These are phyloP conservation scores for Zygotorulaspora florentina DNA, from an alignment of 805 yeast genomes.

Conservation along the genomic window DNA sequence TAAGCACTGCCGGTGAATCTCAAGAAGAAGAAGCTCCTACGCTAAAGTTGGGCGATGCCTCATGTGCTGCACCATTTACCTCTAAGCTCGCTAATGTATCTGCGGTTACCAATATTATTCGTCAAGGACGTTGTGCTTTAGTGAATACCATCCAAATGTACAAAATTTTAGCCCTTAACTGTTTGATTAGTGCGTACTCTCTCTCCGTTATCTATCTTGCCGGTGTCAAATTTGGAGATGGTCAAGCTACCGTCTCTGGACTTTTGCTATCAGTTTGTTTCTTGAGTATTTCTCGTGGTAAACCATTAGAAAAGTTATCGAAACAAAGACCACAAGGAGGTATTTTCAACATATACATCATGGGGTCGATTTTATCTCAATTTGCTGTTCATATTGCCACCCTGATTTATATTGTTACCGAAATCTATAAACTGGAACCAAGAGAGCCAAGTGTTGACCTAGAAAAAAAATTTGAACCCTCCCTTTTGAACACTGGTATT, in stretches of 20 bases:
- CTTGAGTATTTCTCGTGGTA: conserved; percentile 90
- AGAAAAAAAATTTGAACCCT: conserved; percentile 83
- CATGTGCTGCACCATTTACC: conserved; percentile 98
- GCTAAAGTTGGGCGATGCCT: conserved; percentile 94
- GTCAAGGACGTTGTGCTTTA: conserved; percentile 97
- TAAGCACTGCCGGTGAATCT: conserved; percentile 27
- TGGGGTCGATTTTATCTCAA: conserved; percentile 97
- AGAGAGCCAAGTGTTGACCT: conserved; percentile 85
- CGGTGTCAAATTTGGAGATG: conserved; percentile 97
- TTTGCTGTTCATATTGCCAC: conserved; percentile 88
- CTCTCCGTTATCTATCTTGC: conserved; percentile 90
- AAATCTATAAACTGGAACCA: conserved; percentile 86
- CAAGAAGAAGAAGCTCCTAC: conserved; percentile 82
- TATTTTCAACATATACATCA: conserved; percentile 88
- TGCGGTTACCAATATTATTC: conserved; percentile 86
- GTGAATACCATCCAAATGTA: conserved; percentile 98
- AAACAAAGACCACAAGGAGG: conserved; percentile 97
- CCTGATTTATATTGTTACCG: conserved; percentile 74
- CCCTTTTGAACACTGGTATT: conserved; percentile 92
- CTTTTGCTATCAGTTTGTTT: conserved; percentile 88
- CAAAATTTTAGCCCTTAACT: conserved; percentile 93
- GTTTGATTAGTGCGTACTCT: conserved; percentile 94
- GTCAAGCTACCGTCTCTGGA: conserved; percentile 97
- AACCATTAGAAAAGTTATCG: conserved; percentile 81
- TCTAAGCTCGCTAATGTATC: conserved; percentile 89